Evolutionary conservation across 176 grass and related monocot genomes (phyloP).

Genomic region (Rhipidocladum racemiflorum): DNA sequence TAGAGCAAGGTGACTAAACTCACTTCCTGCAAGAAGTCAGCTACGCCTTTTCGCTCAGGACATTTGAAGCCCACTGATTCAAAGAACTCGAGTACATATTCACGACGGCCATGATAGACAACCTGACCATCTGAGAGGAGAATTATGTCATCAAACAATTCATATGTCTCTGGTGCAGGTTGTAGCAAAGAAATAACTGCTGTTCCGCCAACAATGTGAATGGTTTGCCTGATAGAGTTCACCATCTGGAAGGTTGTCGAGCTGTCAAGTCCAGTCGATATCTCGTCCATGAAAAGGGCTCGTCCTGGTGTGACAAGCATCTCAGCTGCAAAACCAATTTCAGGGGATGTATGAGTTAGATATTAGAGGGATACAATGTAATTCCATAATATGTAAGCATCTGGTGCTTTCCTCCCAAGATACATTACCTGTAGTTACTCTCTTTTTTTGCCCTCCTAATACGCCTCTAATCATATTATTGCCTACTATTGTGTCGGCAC

Average conservation of each 20-base stretch:
- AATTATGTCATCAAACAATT: slow-evolving; percentile 86
- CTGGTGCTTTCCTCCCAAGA: background rate
- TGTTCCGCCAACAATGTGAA: slow-evolving; percentile 62
- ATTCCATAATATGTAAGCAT: background rate
- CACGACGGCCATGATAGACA: slow-evolving; percentile 71
- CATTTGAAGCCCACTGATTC: slow-evolving; percentile 74
- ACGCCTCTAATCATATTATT: slow-evolving; percentile 80
- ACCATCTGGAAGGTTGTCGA: slow-evolving; percentile 87
- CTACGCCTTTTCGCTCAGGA: slow-evolving; percentile 67
- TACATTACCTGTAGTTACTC: slow-evolving; percentile 82
- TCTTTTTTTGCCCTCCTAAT: slow-evolving; percentile 91
- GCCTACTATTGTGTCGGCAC: slow-evolving; percentile 77
- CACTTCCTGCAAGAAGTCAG: slow-evolving; percentile 82
- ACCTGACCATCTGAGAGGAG: slow-evolving; percentile 74
- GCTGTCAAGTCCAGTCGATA: slow-evolving; percentile 88
- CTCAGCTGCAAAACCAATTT: slow-evolving; percentile 49
- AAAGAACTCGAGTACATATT: slow-evolving; percentile 77
- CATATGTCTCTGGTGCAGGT: slow-evolving; percentile 82
- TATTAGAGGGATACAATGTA: background rate
- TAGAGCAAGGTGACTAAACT: background rate
- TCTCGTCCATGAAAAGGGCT: slow-evolving; percentile 89
- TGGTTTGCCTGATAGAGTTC: slow-evolving; percentile 57
- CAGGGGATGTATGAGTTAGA: background rate
- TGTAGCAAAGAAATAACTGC: slow-evolving; percentile 73
- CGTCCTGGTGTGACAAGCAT: slow-evolving; percentile 78